Base-by-base conservation (phyloP, 805 yeast genomes). In the Monosporozyma servazzii region DNA sequence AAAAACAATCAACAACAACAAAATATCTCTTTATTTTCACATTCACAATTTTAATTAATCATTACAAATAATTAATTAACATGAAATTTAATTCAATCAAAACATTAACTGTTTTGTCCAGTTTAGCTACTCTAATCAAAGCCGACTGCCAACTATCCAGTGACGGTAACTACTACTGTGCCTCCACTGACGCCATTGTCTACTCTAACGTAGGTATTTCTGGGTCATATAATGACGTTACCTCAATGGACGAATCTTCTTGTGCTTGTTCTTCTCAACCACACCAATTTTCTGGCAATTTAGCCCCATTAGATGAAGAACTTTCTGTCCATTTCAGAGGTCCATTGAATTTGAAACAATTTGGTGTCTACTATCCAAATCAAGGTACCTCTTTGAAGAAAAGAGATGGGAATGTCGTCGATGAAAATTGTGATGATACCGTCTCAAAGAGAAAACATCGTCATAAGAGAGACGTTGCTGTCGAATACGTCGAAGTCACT, bases 131-230 rank as follows among this genome's bases (percentile, higher is more conserved):
- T 36, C 42, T 58, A 23, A 54, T 59, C 27, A 56, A 62, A 33
- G 75, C 75, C 41, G 71, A 72, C 46, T 79, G 84, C 63, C 58
- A 71, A 45, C 65, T 69, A 42, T 54, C 54, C 55, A 31, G 51
- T 54, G 77, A 71, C 57, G 96, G 96, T 59, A 88, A 88, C 75
- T 84, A 83, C 76, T 90, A 85, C 80, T 89, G 97, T 74, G 71
- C 78, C 57, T 70, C 79, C 56, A 86, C 86, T 49, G 62, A 71
- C 55, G 90, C 87, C 55, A 75, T 87, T 54, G 72, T 75, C 53
- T 88, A 86, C 75, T 57, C 74, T 45, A 81, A 81, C 59, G 78
- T 93, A 53, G 98, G 98, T 36, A 88, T 76, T 69, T 78, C 93
- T 21, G 96, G 97, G 59, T 71, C 89, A 21, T 93, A 87, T 75